Percentiles rank a stretch among this genome's conserved stretches.
These are phyloP conservation scores for Stramenopiles sp. DNA, from an alignment of 352 stramenopile genomes.

Conservation along the genomic window DNA sequence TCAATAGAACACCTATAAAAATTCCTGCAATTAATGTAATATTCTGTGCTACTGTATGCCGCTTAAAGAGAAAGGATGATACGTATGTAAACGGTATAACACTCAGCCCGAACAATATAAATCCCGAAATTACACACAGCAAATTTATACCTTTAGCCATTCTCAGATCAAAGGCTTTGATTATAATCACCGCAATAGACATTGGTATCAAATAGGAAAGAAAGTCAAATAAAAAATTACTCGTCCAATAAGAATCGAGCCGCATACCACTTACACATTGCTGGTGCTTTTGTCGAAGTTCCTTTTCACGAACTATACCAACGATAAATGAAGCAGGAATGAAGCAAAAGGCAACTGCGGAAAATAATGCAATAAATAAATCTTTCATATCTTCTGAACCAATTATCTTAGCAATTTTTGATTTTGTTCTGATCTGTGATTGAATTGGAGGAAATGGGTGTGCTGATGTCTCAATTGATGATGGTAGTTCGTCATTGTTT, in stretches of 20 bases:
- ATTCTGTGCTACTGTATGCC: constrained; percentile 20
- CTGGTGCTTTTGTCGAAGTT: constrained; percentile 80
- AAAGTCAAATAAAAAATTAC: constrained; percentile 25
- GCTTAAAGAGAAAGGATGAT: constrained; percentile 18
- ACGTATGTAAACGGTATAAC: constrained; percentile 21
- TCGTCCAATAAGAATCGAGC: constrained; percentile 63
- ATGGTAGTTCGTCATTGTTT: no score
- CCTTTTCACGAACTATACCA: constrained; percentile 69
- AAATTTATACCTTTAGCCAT: constrained; percentile 18
- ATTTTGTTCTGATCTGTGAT: no score
- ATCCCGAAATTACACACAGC: constrained; percentile 18
- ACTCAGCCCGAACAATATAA: constrained; percentile 21
- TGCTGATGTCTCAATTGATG: no score
- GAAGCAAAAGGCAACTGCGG: constrained; percentile 16
- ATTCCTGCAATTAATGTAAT: constrained; percentile 23
- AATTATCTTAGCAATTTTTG: no score
- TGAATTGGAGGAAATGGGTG: no score
- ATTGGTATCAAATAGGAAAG: constrained; percentile 17
- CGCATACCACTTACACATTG: constrained; percentile 65
- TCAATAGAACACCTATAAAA: constrained; percentile 18
- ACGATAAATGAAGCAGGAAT: constrained; percentile 35
- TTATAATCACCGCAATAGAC: constrained; percentile 15
- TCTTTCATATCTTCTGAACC: background rate
- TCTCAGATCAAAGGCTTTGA: constrained; percentile 19
- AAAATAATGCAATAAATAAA: constrained; percentile 12